These are phyloP conservation scores for Colletotrichum lupini DNA, from an alignment of 2,329 filamentous ascomycete species.

Conservation along the genomic window DNA sequence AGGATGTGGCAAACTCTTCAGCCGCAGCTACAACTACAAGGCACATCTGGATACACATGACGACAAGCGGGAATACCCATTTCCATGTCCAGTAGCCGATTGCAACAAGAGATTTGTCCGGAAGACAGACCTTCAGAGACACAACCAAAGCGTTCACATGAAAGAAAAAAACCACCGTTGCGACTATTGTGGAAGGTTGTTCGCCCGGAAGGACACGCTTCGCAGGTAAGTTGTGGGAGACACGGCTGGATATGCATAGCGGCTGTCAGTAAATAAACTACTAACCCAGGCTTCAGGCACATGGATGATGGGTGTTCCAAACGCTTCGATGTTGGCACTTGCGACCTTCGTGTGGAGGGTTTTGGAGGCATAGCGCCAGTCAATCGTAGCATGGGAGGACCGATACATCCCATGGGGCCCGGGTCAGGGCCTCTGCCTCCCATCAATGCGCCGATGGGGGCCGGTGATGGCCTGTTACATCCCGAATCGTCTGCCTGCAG, in stretches of 20 bases:
- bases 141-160: slow-evolving; percentile 76
- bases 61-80: slow-evolving; percentile 76
- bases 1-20: slow-evolving; percentile 82
- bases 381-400: slow-evolving; percentile 33
- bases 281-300: slow-evolving; percentile 64
- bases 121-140: slow-evolving; percentile 79
- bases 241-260: background rate
- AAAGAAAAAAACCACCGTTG: slow-evolving; percentile 79
- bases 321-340: slow-evolving; percentile 68
- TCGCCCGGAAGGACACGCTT: slow-evolving; percentile 86
- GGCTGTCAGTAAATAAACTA: background rate
- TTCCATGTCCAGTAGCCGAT: slow-evolving; percentile 71
- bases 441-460: slow-evolving; percentile 18
- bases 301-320: slow-evolving; percentile 81
- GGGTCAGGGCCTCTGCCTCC: slow-evolving; percentile 20
- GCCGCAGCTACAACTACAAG: slow-evolving; percentile 86
- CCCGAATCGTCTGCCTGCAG: slow-evolving; percentile 15
- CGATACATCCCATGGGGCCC: slow-evolving; percentile 16
- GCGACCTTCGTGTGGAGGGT: slow-evolving; percentile 55
- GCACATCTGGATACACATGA: slow-evolving; percentile 89
- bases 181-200: slow-evolving; percentile 75
- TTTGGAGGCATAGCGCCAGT: slow-evolving; percentile 38
- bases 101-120: slow-evolving; percentile 84
- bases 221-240: slow-evolving; percentile 67
- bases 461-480: slow-evolving; percentile 11